These are phyloP conservation scores for Ceratocystis huliohia DNA, from an alignment of 2,329 filamentous ascomycete genomes.

Conservation along the genomic window DNA sequence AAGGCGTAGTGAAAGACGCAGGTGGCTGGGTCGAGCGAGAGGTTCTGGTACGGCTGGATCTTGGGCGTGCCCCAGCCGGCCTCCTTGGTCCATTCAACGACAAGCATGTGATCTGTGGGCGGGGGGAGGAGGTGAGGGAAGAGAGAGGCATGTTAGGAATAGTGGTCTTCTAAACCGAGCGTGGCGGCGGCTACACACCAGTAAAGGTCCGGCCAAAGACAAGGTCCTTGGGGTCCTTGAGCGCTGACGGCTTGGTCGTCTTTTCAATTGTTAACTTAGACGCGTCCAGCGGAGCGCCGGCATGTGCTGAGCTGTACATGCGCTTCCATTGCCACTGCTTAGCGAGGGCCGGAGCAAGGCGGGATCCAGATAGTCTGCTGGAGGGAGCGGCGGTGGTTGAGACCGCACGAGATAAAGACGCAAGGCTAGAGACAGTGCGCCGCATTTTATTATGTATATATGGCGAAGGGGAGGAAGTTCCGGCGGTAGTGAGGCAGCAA, in stretches of 20 bases:
- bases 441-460: slow-evolving; percentile 13
- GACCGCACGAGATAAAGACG: slow-evolving; percentile 13
- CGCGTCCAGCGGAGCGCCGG: slow-evolving; percentile 58
- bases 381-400: not conserved
- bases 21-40: slow-evolving; percentile 87
- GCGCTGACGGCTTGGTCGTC: slow-evolving; percentile 60
- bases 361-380: not conserved
- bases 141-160: slow-evolving; percentile 9
- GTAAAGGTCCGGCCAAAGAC: slow-evolving; percentile 88
- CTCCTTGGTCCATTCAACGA: slow-evolving; percentile 77
- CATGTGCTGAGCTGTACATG: slow-evolving; percentile 30
- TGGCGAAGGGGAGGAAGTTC: not conserved
- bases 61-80: slow-evolving; percentile 72
- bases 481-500: not conserved
- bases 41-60: slow-evolving; percentile 91
- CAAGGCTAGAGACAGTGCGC: slow-evolving; percentile 16
- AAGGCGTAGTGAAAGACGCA: slow-evolving; percentile 99
- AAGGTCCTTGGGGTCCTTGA: slow-evolving; percentile 65
- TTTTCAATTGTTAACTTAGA: slow-evolving; percentile 61
- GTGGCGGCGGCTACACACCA: slow-evolving; percentile 39
- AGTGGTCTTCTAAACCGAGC: not conserved
- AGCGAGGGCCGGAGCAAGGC: not conserved
- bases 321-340: slow-evolving; percentile 16
- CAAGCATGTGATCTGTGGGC: slow-evolving; percentile 80
- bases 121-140: not conserved